Evolutionary conservation across 202 grass and related monocot genomes (phyloP).

Genomic region (Saccharum hybrid): DNA sequence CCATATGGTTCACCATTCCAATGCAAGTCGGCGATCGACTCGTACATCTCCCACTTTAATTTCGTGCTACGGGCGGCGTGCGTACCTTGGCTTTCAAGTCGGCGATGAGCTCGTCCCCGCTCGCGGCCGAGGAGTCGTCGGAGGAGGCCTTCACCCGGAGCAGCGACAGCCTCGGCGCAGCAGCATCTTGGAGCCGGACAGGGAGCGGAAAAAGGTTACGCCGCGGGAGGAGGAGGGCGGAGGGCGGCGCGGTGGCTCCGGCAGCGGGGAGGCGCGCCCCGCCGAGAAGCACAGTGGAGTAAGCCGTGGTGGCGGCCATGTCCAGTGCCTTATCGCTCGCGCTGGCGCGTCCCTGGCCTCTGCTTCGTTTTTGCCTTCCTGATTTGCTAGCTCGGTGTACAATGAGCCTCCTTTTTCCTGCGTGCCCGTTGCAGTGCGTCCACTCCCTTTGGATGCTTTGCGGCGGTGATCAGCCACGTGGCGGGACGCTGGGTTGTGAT

Average conservation of each 20-base stretch:
- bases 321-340: neutral
- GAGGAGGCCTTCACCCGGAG: slow-evolving; percentile 58
- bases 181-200: neutral
- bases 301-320: slow-evolving; percentile 62
- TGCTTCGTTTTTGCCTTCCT: neutral
- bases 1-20: neutral
- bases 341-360: slow-evolving; percentile 19
- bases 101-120: slow-evolving; percentile 62
- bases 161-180: slow-evolving; percentile 53
- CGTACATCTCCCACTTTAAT: too few relatives aligned
- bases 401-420: neutral
- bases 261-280: slow-evolving; percentile 48
- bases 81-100: slow-evolving; percentile 83
- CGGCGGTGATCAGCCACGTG: slow-evolving; percentile 33
- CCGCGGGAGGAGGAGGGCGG: slow-evolving; percentile 26
- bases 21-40: slow-evolving; percentile 9
- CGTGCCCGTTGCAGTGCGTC: neutral
- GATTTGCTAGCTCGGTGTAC: neutral
- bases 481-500: slow-evolving; percentile 40
- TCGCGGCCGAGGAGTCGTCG: slow-evolving; percentile 58
- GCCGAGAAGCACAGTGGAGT: slow-evolving; percentile 58
- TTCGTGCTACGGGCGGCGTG: too few relatives aligned
- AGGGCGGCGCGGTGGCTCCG: slow-evolving; percentile 28
- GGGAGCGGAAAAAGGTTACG: neutral
- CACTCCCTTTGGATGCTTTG: slow-evolving; percentile 17